phyloP scores from a whole-genome alignment of 805 yeast species.

The Barnettozyma botsteinii region DNA sequence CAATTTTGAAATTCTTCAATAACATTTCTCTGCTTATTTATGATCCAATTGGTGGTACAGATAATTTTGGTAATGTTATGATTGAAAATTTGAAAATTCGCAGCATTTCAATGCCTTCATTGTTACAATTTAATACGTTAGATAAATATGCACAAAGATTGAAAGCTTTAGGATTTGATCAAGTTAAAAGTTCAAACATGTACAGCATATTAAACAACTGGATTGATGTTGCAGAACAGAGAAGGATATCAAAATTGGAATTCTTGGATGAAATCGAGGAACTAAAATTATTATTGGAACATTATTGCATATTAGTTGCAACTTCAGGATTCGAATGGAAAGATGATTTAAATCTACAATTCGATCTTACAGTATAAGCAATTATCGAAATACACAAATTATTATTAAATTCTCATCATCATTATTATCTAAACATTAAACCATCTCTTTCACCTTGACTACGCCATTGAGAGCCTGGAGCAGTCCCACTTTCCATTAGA shows the following conservation, averaged over 20 bases:
- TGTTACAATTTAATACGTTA: constrained; percentile 34
- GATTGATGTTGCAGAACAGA: constrained; percentile 32
- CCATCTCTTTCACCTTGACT: constrained; percentile 70
- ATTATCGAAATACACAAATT: too few species aligned
- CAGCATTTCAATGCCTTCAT: constrained; percentile 37
- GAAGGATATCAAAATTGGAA: constrained; percentile 41
- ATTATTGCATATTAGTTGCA: constrained; percentile 40
- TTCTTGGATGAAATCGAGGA: constrained; percentile 59
- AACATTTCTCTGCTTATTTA: constrained; percentile 35
- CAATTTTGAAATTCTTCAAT: constrained; percentile 25
- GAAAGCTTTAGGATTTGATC: constrained; percentile 9
- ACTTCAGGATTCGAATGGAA: constrained; percentile 21
- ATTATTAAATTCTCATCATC: background rate
- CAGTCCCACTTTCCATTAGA: constrained; percentile 57
- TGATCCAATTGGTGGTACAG: constrained; percentile 55
- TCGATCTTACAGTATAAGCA: background rate
- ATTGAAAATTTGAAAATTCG: constrained; percentile 41
- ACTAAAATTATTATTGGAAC: constrained; percentile 42
- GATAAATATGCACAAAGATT: constrained; percentile 19
- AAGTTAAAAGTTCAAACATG: constrained; percentile 24
- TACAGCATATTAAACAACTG: constrained; percentile 30
- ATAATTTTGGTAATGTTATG: constrained; percentile 51
- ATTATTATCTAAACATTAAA: constrained; percentile 49
- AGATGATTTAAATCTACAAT: constrained; percentile 14
- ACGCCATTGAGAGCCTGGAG: constrained; percentile 63